Evolutionary conservation across 257 asterid genomes (phyloP).

Genomic region (Capsicum chinense): DNA sequence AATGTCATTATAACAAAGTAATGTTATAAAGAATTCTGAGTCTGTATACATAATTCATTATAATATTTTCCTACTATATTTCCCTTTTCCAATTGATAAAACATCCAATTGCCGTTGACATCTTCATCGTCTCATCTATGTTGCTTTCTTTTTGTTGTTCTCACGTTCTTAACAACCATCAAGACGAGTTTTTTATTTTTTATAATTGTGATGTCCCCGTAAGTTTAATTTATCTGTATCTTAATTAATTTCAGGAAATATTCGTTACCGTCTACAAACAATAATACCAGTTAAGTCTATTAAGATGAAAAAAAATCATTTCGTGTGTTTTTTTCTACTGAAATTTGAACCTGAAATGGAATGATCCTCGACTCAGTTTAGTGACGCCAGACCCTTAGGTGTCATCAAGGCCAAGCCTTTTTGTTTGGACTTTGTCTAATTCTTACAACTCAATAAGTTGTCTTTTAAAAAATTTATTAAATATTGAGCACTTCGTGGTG

Average conservation of each 20-base stretch:
- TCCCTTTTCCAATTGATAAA: background rate
- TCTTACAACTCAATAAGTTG: background rate
- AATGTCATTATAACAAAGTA: too few species aligned
- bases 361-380: background rate
- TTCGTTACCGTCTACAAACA: fast-evolving
- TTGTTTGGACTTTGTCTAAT: background rate
- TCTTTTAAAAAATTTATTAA: background rate
- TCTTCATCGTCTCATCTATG: background rate
- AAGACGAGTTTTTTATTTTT: background rate
- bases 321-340: background rate
- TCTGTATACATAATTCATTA: background rate
- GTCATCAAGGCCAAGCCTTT: background rate
- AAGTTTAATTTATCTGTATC: background rate
- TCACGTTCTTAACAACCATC: constrained; percentile 17
- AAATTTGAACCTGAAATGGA: too few species aligned
- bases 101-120: background rate
- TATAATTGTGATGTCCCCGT: background rate
- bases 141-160: background rate
- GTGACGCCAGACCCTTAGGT: background rate
- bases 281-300: background rate
- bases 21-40: too few species aligned
- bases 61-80: background rate
- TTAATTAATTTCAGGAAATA: background rate
- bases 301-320: too few species aligned
- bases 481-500: constrained; percentile 6